A percentile compares a stretch with the other conserved stretches of the same genome.
These are phyloP conservation scores for Suhomyces emberorum DNA, from an alignment of 805 yeast species.

Conservation along the genomic window DNA sequence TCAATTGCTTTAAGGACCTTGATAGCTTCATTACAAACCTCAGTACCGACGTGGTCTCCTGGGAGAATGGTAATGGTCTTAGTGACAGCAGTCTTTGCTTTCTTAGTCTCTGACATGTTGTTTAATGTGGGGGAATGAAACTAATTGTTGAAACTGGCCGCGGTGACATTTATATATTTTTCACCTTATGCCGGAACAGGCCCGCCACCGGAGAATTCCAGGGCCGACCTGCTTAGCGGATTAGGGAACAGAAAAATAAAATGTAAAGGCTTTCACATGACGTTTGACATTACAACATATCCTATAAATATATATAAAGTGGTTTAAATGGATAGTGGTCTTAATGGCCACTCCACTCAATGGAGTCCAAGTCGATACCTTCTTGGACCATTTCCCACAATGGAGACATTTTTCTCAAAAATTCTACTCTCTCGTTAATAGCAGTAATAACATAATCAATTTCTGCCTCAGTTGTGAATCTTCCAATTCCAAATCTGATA, in stretches of 20 bases:
- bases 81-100: slow-evolving; percentile 11
- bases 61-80: slow-evolving; percentile 86
- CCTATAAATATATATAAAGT: too few relatives aligned
- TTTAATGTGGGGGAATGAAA: too few relatives aligned
- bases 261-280: too few relatives aligned
- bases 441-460: slow-evolving; percentile 91
- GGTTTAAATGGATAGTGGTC: too few relatives aligned
- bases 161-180: too few relatives aligned
- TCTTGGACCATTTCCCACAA: slow-evolving; percentile 99
- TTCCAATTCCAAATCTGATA: slow-evolving; percentile 93
- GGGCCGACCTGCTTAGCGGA: too few relatives aligned
- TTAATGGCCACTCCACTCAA: slow-evolving; percentile 97
- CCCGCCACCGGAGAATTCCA: too few relatives aligned
- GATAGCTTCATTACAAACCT: slow-evolving; percentile 84
- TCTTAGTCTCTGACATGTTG: not conserved
- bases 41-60: slow-evolving; percentile 97
- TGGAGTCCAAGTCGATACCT: slow-evolving; percentile 89
- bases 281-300: too few relatives aligned
- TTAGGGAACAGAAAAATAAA: too few relatives aligned
- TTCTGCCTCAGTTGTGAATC: slow-evolving; percentile 96
- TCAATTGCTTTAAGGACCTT: slow-evolving; percentile 83
- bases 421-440: slow-evolving; percentile 82
- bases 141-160: too few relatives aligned
- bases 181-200: too few relatives aligned
- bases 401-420: slow-evolving; percentile 89